Evolutionary conservation across 352 stramenopile genomes (phyloP).

Genomic region (Elongisporangium prolatum): DNA sequence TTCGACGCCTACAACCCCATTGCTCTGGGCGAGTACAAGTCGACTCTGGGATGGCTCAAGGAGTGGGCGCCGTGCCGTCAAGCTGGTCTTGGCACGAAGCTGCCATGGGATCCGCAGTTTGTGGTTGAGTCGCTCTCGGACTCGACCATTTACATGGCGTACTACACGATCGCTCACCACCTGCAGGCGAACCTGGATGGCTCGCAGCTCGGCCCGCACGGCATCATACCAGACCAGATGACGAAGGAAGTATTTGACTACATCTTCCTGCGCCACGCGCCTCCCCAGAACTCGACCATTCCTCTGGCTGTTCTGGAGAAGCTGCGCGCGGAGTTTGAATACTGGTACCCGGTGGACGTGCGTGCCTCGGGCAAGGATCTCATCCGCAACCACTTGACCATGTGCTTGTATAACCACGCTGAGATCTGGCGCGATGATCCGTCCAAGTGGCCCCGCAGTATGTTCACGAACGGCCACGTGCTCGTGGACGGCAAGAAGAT

Average conservation of each 20-base stretch:
- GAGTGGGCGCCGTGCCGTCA: constrained; percentile 99
- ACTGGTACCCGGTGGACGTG: constrained; percentile 99
- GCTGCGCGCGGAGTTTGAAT: constrained; percentile 97
- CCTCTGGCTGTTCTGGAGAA: constrained; percentile 87
- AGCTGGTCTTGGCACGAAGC: constrained; percentile 94
- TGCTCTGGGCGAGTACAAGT: constrained; percentile 94
- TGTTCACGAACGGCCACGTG: constrained; percentile 99
- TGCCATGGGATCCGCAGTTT: constrained; percentile 98
- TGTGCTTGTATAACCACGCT: constrained; percentile 99
- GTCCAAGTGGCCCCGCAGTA: constrained; percentile 95
- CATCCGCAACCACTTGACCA: constrained; percentile 99
- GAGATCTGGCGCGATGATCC: constrained; percentile 98
- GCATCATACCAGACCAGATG: constrained; percentile 80
- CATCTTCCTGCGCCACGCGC: constrained; percentile 94
- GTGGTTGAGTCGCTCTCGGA: constrained; percentile 99
- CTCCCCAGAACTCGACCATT: constrained; percentile 86
- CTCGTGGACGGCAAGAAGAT: constrained; percentile 98
- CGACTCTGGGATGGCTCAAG: constrained; percentile 98
- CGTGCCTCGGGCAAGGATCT: constrained; percentile 94
- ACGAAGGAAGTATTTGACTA: constrained; percentile 99
- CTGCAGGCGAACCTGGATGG: constrained; percentile 96
- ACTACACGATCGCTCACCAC: constrained; percentile 99
- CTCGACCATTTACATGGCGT: constrained; percentile 99
- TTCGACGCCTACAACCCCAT: constrained; percentile 96
- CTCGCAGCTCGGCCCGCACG: constrained; percentile 81